Conservation (phyloP, 345 rosid genomes). For the Acer yangbiense region DNA sequence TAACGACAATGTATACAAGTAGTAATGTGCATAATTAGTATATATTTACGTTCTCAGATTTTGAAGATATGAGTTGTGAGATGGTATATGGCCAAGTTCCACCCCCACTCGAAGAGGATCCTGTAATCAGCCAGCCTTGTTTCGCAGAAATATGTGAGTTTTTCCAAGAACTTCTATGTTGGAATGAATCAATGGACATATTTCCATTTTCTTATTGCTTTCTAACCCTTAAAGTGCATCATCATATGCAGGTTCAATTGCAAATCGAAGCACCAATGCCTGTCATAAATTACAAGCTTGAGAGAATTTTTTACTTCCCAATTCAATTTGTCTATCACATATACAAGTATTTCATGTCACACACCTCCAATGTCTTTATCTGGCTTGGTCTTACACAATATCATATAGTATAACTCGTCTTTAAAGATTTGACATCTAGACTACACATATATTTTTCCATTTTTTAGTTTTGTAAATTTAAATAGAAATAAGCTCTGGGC, state of each 20-base stretch:
- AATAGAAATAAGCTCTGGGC: not conserved
- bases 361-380: constrained; percentile 5
- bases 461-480: not conserved
- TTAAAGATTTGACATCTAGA: not conserved
- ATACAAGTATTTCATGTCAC: not conserved
- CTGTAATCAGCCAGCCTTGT: constrained; percentile 63
- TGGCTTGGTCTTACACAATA: not conserved
- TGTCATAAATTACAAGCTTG: constrained; percentile 61
- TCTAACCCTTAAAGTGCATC: constrained; percentile 8
- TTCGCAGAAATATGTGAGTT: constrained; percentile 59
- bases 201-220: not conserved
- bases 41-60: constrained; percentile 50
- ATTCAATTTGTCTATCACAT: not conserved
- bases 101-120: constrained; percentile 76
- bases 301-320: constrained; percentile 9
- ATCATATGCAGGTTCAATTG: constrained; percentile 52
- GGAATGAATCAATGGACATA: not conserved
- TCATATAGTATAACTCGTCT: not conserved
- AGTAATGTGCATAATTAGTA: not conserved
- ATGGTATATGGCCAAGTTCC: constrained; percentile 94
- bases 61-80: constrained; percentile 97
- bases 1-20: not conserved
- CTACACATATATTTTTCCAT: not conserved
- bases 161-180: not conserved
- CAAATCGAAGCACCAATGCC: constrained; percentile 40